Evolutionary conservation across 108 stramenopile genomes (phyloP).

Genomic region (Fragilaria crotonensis): DNA sequence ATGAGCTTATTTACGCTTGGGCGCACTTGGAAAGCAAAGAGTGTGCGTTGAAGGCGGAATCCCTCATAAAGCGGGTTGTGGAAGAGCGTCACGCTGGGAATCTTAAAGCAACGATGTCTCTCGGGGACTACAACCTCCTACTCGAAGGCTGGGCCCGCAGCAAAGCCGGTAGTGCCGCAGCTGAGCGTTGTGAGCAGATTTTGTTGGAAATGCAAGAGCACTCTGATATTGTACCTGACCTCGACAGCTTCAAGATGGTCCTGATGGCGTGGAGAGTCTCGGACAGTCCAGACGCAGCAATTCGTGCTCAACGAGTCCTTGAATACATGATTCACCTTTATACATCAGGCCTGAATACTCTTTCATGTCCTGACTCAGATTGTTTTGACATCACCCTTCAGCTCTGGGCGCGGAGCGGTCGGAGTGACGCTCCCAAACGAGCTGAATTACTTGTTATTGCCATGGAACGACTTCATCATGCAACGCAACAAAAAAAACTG

Average conservation of each 20-base stretch:
- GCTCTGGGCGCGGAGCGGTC: constrained; percentile 38
- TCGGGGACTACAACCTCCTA: constrained; percentile 58
- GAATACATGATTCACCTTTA: constrained; percentile 59
- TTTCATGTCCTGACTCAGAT: constrained; percentile 43
- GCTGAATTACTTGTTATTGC: constrained; percentile 53
- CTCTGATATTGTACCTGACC: constrained; percentile 47
- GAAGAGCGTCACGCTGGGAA: constrained; percentile 61
- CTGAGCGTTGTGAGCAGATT: constrained; percentile 64
- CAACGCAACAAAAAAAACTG: not conserved
- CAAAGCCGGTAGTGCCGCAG: constrained; percentile 43
- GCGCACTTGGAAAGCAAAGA: constrained; percentile 15
- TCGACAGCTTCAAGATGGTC: constrained; percentile 30
- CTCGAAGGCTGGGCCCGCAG: constrained; percentile 58
- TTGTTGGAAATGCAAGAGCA: constrained; percentile 56
- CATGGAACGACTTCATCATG: constrained; percentile 41
- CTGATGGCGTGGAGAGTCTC: constrained; percentile 32
- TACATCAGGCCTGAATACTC: constrained; percentile 25
- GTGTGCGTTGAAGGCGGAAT: constrained; percentile 54
- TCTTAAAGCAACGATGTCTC: constrained; percentile 15
- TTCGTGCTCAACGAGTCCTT: no score
- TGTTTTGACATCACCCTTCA: constrained; percentile 65
- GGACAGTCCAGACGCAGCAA: no score
- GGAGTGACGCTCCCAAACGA: constrained; percentile 41
- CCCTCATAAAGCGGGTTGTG: constrained; percentile 55
- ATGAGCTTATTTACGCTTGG: constrained; percentile 68